Conservation (phyloP, 306 rosid species). For the Crotalaria pallida region DNA sequence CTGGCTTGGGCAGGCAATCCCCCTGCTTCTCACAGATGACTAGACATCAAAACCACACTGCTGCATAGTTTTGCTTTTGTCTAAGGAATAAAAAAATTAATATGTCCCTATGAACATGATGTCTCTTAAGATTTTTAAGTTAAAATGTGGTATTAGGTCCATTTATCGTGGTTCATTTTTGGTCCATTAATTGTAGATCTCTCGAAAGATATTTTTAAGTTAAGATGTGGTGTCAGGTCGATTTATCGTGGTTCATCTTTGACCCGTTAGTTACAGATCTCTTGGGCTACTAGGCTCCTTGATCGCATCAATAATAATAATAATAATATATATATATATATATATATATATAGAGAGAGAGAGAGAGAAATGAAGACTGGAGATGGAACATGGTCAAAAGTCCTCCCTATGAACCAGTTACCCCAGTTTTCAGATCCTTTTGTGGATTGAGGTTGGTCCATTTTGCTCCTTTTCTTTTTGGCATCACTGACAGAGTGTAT, state of each 20-base stretch:
- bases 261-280: too few species aligned
- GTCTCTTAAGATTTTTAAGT: too few species aligned
- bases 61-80: constrained; percentile 28
- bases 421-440: constrained; percentile 48
- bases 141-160: too few species aligned
- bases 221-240: too few species aligned
- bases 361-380: constrained; percentile 1
- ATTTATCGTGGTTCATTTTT: too few species aligned
- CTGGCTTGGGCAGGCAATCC: constrained; percentile 19
- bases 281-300: too few species aligned
- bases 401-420: constrained; percentile 33
- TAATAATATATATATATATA: neutral
- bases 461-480: constrained; percentile 60
- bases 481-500: constrained; percentile 59
- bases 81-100: constrained; percentile 28
- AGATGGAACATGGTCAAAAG: constrained; percentile 58
- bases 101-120: too few species aligned
- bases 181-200: too few species aligned
- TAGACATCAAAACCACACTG: constrained; percentile 42
- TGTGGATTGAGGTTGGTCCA: constrained; percentile 54
- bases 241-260: too few species aligned
- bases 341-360: constrained; percentile 13
- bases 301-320: too few species aligned
- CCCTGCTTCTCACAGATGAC: constrained; percentile 45
- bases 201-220: too few species aligned